Base-by-base conservation (phyloP, 139 green algal species). In the Chlorella sp. region DNA sequence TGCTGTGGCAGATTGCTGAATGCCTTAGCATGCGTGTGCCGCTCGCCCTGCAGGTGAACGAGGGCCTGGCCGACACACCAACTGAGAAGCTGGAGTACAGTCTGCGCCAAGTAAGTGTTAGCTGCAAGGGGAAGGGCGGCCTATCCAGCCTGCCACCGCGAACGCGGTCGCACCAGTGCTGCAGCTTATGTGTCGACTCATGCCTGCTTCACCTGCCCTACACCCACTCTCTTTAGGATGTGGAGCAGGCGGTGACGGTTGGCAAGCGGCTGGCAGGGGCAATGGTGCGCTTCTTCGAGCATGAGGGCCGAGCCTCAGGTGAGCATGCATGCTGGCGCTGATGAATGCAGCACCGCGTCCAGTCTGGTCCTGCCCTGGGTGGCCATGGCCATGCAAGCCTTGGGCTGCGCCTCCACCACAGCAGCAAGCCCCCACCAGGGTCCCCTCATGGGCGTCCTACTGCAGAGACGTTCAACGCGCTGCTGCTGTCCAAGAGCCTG, bases 1-100 rank as follows among this genome's bases (percentile, higher is more conserved):
- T 65, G 56, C 56, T 24, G 22, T 65, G 9, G 56, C 56, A n/a
- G 56, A 3, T 65, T 65, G 56, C 34, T 22, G 22, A n/a, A 44
- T 44, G 32, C 67, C 3, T 32, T 46, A 3, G 24, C 0, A 3
- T 36, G 69, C 40, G 17, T 20, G 26, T 70, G 30, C 32, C 16
- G 3, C 32, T 16, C 36, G 46, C 8, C 46, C 28, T 34, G 28
- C 72, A 97, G 94, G 58, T 97, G 7, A 96, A 96, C 80, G 90
- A 95, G 62, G 93, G 85, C 0, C 87, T 98, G 54, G 88, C 79
- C 48, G 93, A 96, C 70, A 30, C 60, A 0, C 82, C 92, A 0
- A 36, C 40, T 13, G 90, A 95, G 1, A 80, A 65, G n/a, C 72
- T 97, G n/a, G 94, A 97, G 75, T 96, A 91, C 81, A 87, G 72